Conservation (phyloP, 2,329 filamentous ascomycete genomes). For the Penicillium italicum region DNA sequence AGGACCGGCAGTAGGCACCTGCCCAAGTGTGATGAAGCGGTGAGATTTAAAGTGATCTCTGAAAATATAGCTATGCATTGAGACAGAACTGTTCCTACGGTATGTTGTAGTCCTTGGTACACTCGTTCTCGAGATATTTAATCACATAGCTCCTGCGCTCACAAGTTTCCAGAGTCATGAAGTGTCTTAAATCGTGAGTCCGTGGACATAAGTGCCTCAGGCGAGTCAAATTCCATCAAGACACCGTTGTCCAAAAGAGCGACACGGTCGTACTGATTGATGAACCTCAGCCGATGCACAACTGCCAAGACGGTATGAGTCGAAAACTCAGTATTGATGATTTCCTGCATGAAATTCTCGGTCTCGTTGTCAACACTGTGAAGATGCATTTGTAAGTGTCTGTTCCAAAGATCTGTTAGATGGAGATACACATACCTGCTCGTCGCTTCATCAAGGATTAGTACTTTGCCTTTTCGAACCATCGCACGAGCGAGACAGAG, state of each 20-base stretch:
- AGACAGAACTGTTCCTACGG: too few species aligned
- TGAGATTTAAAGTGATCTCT: too few species aligned
- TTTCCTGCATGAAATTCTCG: not conserved
- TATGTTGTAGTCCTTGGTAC: too few species aligned
- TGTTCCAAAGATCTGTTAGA: not conserved
- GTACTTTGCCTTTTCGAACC: not conserved
- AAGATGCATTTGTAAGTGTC: not conserved
- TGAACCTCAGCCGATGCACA: not conserved
- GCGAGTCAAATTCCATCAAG: not conserved
- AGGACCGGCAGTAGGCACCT: too few species aligned
- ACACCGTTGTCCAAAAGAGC: not conserved
- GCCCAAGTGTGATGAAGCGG: too few species aligned
- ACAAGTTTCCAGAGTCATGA: not conserved
- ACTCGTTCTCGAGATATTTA: too few species aligned
- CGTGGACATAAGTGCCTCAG: not conserved
- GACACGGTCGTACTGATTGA: not conserved
- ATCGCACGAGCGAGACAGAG: not conserved
- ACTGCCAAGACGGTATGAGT: not conserved
- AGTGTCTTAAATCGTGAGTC: not conserved
- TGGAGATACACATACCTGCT: not conserved
- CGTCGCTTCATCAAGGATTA: not conserved
- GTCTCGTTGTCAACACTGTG: not conserved
- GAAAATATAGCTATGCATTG: too few species aligned
- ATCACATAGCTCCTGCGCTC: not conserved
- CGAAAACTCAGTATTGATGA: not conserved